These are phyloP conservation scores for Pseudoscleropodium purum DNA, from an alignment of 225 moss, liverwort and hornwort species.

Conservation along the genomic window DNA sequence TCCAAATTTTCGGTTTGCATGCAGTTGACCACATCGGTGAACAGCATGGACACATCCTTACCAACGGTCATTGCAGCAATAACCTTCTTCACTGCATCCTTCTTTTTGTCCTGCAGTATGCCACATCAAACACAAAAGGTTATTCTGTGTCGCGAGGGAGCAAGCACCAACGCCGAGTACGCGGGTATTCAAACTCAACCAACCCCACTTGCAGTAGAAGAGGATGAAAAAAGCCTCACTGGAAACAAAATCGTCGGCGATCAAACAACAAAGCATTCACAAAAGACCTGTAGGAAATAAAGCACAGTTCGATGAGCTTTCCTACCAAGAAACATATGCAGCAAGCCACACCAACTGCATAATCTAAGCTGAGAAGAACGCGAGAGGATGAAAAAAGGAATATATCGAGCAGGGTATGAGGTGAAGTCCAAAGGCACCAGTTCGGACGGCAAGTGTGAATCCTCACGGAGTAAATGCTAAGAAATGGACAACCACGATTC, in stretches of 20 bases:
- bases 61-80: conserved; percentile 99
- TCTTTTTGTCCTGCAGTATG: conserved; percentile 75
- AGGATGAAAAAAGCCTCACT: background rate
- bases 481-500: background rate
- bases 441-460: background rate
- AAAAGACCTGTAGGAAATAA: background rate
- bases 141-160: background rate
- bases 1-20: conserved; percentile 99
- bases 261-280: background rate
- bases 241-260: background rate
- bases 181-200: background rate
- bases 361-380: background rate
- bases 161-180: background rate
- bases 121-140: background rate
- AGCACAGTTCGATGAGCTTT: background rate
- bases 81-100: conserved; percentile 98
- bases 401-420: background rate
- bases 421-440: background rate
- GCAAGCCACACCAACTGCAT: background rate
- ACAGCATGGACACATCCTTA: conserved; percentile 97
- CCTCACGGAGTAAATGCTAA: background rate
- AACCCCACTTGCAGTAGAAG: background rate
- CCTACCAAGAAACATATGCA: background rate
- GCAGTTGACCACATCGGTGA: conserved; percentile 98
- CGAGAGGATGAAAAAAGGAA: background rate